Evolutionary conservation across 371 early-diverging fungal species (phyloP).

Genomic region (Mortierella sp.): DNA sequence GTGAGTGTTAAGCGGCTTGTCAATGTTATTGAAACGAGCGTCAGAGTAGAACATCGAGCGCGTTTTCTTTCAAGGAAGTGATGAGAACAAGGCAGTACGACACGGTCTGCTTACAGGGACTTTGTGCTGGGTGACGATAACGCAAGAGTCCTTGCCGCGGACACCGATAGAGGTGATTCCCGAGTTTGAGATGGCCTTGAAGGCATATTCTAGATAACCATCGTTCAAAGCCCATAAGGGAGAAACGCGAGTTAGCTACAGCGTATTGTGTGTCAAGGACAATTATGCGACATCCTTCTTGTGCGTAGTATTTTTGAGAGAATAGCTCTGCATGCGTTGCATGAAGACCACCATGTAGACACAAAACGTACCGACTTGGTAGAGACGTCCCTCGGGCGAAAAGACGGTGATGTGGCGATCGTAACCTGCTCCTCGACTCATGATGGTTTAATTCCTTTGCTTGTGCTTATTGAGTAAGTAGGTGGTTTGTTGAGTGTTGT

Average conservation of each 20-base stretch:
- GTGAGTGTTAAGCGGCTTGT: slow-evolving; percentile 10
- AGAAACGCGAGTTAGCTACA: background rate
- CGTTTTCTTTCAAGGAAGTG: background rate
- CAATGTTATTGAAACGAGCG: background rate
- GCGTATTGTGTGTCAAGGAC: background rate
- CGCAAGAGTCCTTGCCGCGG: slow-evolving; percentile 93
- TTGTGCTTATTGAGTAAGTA: background rate
- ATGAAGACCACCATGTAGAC: background rate
- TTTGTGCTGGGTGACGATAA: slow-evolving; percentile 96
- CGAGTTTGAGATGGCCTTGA: slow-evolving; percentile 97
- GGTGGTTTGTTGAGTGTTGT: background rate
- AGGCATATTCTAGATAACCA: slow-evolving; percentile 93
- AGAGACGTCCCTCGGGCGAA: slow-evolving; percentile 98
- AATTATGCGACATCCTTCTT: background rate
- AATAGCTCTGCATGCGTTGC: background rate
- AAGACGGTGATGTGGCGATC: slow-evolving; percentile 99
- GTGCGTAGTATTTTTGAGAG: background rate
- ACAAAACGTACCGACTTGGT: slow-evolving; percentile 92
- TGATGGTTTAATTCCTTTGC: slow-evolving; percentile 16
- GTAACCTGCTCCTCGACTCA: slow-evolving; percentile 84
- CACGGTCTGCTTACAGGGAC: slow-evolving; percentile 82
- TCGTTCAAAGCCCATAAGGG: background rate
- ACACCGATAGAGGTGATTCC: slow-evolving; percentile 96
- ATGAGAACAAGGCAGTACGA: background rate
- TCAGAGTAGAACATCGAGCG: background rate